Percentiles rank a stretch among this genome's conserved stretches.
phyloP scores from a whole-genome alignment of 768 basidiomycete species.

The Auriscalpium orientale region DNA sequence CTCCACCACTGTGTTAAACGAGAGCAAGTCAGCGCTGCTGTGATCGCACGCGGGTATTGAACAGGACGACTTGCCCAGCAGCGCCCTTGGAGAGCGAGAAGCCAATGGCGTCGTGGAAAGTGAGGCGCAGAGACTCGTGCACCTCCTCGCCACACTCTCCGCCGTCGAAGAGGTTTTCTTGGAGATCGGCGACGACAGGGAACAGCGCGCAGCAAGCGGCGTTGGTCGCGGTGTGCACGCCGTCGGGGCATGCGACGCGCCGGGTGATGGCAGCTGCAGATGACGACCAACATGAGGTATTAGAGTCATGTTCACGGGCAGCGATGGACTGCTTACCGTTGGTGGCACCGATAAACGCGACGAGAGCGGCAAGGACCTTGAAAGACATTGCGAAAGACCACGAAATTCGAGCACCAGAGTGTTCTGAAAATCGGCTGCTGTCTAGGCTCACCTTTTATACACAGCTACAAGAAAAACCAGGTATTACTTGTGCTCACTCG shows the following conservation, averaged over 20 bases:
- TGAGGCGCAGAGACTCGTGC: conserved; percentile 21
- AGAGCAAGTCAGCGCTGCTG: background rate
- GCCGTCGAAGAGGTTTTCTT: conserved; percentile 20
- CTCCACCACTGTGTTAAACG: conserved; percentile 17
- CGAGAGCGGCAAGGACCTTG: conserved; percentile 15
- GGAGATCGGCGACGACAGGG: conserved; percentile 24
- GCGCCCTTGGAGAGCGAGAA: conserved; percentile 8
- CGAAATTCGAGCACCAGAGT: too few relatives aligned
- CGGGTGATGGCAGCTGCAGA: conserved; percentile 15
- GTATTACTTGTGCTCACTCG: too few relatives aligned
- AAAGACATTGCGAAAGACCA: conserved; percentile 15
- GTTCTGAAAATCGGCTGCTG: too few relatives aligned
- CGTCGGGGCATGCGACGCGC: conserved; percentile 24
- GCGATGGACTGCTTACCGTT: conserved; percentile 7
- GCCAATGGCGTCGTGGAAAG: conserved; percentile 22
- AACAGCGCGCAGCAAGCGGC: conserved; percentile 26
- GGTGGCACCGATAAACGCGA: conserved; percentile 4
- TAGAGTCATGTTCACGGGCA: background rate
- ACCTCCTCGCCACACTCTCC: conserved; percentile 25
- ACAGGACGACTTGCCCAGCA: conserved; percentile 8
- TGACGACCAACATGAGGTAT: background rate
- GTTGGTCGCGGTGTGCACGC: conserved; percentile 18
- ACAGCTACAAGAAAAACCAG: too few relatives aligned
- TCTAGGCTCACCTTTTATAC: too few relatives aligned
- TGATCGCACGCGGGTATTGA: background rate